phyloP scores from a whole-genome alignment of 768 basidiomycete species.

The Strobilomyces confusus region DNA sequence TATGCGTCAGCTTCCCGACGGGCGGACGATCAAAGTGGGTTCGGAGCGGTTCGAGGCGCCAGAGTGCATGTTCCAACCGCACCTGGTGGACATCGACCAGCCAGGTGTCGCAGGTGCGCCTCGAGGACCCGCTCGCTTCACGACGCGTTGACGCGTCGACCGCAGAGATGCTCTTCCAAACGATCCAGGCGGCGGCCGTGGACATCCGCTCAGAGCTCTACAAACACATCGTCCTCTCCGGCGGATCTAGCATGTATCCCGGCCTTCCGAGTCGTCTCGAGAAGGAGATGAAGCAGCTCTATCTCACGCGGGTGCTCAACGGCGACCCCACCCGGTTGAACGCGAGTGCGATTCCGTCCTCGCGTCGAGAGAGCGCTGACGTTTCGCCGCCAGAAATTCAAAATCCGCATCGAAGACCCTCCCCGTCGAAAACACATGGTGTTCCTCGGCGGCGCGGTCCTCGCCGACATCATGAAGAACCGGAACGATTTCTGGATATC shows the following conservation, averaged over 20 bases:
- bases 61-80: slow-evolving; percentile 99
- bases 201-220: slow-evolving; percentile 90
- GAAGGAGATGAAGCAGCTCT: slow-evolving; percentile 99
- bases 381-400: slow-evolving; percentile 82
- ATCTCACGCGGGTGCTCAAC: slow-evolving; percentile 83
- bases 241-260: slow-evolving; percentile 98
- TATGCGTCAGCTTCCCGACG: slow-evolving; percentile 76
- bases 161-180: slow-evolving; percentile 92
- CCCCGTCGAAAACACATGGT: slow-evolving; percentile 99
- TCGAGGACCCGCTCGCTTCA: neutral
- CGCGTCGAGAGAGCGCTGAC: neutral
- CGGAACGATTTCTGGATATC: slow-evolving; percentile 95
- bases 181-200: slow-evolving; percentile 87
- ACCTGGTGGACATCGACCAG: slow-evolving; percentile 95
- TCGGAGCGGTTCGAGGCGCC: slow-evolving; percentile 98
- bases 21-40: slow-evolving; percentile 94
- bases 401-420: slow-evolving; percentile 97
- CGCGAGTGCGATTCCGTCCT: slow-evolving; percentile 46
- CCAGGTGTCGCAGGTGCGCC: slow-evolving; percentile 86
- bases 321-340: slow-evolving; percentile 82
- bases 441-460: slow-evolving; percentile 96
- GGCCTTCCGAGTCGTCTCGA: slow-evolving; percentile 94
- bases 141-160: neutral
- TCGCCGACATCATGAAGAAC: slow-evolving; percentile 97
- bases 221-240: slow-evolving; percentile 96